A percentile compares a stretch with the other conserved stretches of the same genome.
phyloP scores from a whole-genome alignment of 2,329 filamentous ascomycete species.

The Clonostachys sp. region DNA sequence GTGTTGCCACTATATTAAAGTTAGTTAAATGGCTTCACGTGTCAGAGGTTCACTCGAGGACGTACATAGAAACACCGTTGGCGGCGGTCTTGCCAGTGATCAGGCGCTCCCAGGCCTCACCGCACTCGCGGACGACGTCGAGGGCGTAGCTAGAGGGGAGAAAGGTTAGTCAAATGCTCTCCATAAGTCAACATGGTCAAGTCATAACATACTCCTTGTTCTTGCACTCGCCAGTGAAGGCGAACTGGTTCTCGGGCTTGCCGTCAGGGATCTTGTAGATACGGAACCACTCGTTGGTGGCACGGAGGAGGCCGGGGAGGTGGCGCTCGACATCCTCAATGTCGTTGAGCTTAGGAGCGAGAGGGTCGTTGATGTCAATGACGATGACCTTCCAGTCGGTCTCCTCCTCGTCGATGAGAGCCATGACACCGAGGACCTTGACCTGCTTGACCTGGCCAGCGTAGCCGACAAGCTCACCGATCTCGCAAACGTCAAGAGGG shows the following conservation, averaged over 20 bases:
- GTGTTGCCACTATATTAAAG: constrained; percentile 66
- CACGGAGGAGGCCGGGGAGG: constrained; percentile 91
- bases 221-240: constrained; percentile 99
- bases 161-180: constrained; percentile 1
- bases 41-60: constrained; percentile 12
- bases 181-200: neutral
- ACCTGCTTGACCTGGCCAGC: constrained; percentile 98
- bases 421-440: constrained; percentile 99
- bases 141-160: constrained; percentile 69
- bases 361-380: constrained; percentile 95
- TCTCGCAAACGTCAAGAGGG: constrained; percentile 98
- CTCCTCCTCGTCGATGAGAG: constrained; percentile 97
- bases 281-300: constrained; percentile 99
- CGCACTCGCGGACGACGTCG: constrained; percentile 93
- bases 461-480: constrained; percentile 96
- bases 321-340: constrained; percentile 98
- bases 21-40: constrained; percentile 16
- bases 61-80: constrained; percentile 79
- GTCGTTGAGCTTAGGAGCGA: constrained; percentile 95
- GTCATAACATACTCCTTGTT: constrained; percentile 77
- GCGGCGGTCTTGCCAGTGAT: constrained; percentile 82
- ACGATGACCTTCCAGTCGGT: constrained; percentile 99
- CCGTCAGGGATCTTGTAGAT: constrained; percentile 99
- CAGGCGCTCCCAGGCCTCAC: constrained; percentile 94
- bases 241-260: constrained; percentile 99